phyloP scores from a whole-genome alignment of 1,284 basidiomycete genomes.

The Paramarasmius palmivorus region DNA sequence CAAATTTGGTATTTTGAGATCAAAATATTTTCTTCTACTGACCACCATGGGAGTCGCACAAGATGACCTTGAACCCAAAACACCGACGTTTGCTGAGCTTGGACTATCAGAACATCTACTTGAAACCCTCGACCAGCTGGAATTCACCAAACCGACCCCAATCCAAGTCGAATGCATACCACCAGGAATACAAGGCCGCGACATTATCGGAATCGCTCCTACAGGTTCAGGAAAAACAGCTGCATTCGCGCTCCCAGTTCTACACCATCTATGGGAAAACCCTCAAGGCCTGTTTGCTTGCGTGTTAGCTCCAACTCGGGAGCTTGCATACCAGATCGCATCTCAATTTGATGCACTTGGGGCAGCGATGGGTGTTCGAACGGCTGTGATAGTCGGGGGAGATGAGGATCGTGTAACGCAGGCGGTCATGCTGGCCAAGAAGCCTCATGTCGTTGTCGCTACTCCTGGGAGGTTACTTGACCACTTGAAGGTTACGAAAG shows the following conservation, averaged over 20 bases:
- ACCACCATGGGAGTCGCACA: no score
- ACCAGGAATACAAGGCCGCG: slow-evolving; percentile 84
- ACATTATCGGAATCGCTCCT: slow-evolving; percentile 98
- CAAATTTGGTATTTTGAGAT: no score
- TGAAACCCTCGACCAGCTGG: no score
- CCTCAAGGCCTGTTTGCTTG: slow-evolving; percentile 93
- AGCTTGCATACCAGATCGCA: slow-evolving; percentile 96
- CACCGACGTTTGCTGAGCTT: neutral
- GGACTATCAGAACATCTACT: no score
- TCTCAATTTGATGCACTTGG: slow-evolving; percentile 95
- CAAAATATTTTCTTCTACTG: no score
- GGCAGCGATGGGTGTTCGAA: slow-evolving; percentile 90
- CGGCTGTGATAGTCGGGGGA: slow-evolving; percentile 91
- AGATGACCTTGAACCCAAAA: neutral
- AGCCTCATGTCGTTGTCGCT: slow-evolving; percentile 92
- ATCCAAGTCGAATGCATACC: slow-evolving; percentile 91
- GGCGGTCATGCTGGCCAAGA: slow-evolving; percentile 89
- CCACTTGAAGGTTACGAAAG: slow-evolving; percentile 97
- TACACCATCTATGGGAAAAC: slow-evolving; percentile 96
- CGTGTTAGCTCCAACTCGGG: slow-evolving; percentile 93
- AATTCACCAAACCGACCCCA: no score
- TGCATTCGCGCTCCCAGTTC: slow-evolving; percentile 93
- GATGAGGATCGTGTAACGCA: slow-evolving; percentile 89
- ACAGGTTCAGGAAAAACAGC: slow-evolving; percentile 99
- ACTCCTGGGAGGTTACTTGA: slow-evolving; percentile 95